Base-by-base conservation (phyloP, 805 yeast species). In the Peterozyma toletana region DNA sequence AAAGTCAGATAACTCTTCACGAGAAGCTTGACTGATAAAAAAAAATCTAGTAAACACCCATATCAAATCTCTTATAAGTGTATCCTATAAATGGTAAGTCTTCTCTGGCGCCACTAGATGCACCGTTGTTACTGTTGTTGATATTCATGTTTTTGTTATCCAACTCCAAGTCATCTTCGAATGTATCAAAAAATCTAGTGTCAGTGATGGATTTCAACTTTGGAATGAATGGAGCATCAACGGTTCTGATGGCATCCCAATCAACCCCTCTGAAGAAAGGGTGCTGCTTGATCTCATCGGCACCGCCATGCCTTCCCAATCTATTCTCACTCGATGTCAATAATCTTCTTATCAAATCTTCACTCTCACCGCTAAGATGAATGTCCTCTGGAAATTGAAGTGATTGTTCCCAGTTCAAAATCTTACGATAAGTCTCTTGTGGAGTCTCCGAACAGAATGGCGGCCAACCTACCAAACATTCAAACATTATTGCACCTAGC, bases 41-140 rank as follows among this genome's bases (percentile, higher is more conserved):
- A 14, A 14, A 31, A 31, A 14, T 11, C 30, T 34, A 44, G 34
- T 44, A 44, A 15, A 44, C 47, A 29, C 47, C 47, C 47, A 44
- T 44, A 33, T 90, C 98, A 60, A 93, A 93, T 57, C 98, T 75
- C 36, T 96, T 86, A 62, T 86, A 93, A 0, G 99, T 93, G 68
- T 93, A 93, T 2, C 99, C 99, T 58, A 93, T 93, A 59, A 93
- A 93, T 37, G 99, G 99, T 60, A 93, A 68, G 53, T 93, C 97
- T 61, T 88, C 96, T 59, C 86, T 81, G 44, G 76, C 70, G 46
- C 66, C 65, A 17, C 61, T 61, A 34, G 63, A 66, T 29, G 53
- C 60, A 37, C 55, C 58, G 34, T 71, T 69, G 16, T 44, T 39
- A 5, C 18, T 31, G 17, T 44, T 40, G 30, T 40, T 40, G 11